Percentiles rank a stretch among this genome's conserved stretches.
Conservation (phyloP, 129 eudicot species). For the Tagetes patula region DNA sequence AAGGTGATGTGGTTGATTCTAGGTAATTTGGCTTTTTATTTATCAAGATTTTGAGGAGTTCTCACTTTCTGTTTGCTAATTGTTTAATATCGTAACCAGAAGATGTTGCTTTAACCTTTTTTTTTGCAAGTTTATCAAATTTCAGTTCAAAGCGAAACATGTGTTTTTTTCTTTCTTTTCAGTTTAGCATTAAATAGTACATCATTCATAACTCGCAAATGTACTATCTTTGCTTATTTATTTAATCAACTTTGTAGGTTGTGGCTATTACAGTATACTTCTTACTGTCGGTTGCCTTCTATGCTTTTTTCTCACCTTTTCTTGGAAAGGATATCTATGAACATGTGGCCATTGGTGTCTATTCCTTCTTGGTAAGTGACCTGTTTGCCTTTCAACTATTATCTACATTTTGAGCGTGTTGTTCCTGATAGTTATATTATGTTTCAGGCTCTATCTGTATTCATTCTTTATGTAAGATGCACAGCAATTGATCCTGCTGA, state of each 20-base stretch:
- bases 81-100: neutral
- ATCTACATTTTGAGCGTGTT: conserved; percentile 5
- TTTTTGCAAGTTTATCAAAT: neutral
- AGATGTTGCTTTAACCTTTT: neutral
- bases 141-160: neutral
- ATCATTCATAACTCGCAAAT: neutral
- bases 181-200: neutral
- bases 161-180: neutral
- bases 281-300: conserved; percentile 87
- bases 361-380: conserved; percentile 82
- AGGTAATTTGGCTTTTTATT: neutral
- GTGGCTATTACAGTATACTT: conserved; percentile 87
- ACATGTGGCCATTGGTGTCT: conserved; percentile 54
- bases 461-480: conserved; percentile 75
- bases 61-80: neutral
- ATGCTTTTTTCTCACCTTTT: conserved; percentile 94
- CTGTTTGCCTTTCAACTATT: conserved; percentile 19
- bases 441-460: conserved; percentile 78
- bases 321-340: conserved; percentile 80
- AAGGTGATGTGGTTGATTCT: neutral
- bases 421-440: conserved; percentile 18
- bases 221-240: neutral
- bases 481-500: conserved; percentile 96
- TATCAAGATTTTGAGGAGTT: neutral
- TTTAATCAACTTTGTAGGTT: conserved; percentile 52